Evolutionary conservation across 441 rosid genomes (phyloP).

Genomic region (Populus hybrid): DNA sequence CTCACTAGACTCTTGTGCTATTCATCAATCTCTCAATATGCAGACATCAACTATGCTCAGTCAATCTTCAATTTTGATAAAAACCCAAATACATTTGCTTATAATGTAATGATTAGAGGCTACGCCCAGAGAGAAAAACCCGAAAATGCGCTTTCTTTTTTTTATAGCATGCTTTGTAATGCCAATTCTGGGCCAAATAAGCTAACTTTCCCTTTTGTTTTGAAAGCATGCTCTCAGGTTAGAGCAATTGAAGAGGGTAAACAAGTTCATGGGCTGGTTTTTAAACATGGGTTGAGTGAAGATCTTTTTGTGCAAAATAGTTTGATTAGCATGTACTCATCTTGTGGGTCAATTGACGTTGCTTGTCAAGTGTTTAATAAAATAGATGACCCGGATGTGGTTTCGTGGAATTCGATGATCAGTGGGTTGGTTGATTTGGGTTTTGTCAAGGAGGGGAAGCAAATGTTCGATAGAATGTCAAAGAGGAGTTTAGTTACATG

Average conservation of each 20-base stretch:
- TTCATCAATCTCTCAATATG: conserved; percentile 15
- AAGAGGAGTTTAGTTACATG: conserved; percentile 14
- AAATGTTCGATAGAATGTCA: conserved; percentile 20
- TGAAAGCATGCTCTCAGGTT: not conserved
- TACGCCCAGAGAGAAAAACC: conserved; percentile 14
- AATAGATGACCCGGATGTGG: no score
- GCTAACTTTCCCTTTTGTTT: conserved; percentile 18
- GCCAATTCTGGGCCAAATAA: conserved; percentile 12
- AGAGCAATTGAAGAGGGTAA: no score
- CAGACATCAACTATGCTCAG: conserved; percentile 13
- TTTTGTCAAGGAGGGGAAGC: conserved; percentile 9
- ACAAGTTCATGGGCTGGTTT: no score
- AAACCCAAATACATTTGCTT: conserved; percentile 21
- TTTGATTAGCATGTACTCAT: no score
- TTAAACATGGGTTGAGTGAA: no score
- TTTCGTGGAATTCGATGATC: no score
- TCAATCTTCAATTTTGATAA: conserved; percentile 22
- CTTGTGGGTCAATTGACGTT: no score
- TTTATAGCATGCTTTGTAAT: conserved; percentile 13
- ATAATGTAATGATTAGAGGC: conserved; percentile 22
- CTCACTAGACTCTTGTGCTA: conserved; percentile 20
- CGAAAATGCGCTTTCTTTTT: conserved; percentile 13
- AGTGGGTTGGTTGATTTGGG: conserved; percentile 1
- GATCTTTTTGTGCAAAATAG: no score
- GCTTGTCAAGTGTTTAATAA: no score